A percentile compares a stretch with the other conserved stretches of the same genome.
Evolutionary conservation across 2,329 filamentous ascomycete genomes (phyloP).

Genomic region (Lachnum nothofagi): DNA sequence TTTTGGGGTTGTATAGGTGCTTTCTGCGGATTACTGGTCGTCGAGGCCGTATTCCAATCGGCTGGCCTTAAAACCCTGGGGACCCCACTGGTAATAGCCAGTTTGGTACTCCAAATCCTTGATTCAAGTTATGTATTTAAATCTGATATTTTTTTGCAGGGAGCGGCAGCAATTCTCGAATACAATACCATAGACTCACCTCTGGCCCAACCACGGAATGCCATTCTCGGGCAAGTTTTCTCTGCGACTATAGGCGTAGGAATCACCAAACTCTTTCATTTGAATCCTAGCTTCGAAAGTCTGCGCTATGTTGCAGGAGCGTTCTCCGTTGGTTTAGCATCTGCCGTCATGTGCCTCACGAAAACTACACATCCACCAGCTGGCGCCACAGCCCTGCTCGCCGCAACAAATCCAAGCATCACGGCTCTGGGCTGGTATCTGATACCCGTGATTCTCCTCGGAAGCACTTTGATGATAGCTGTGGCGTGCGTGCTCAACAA

Average conservation of each 20-base stretch:
- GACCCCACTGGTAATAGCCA: slow-evolving; percentile 60
- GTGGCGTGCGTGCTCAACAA: slow-evolving; percentile 66
- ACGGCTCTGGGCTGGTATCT: slow-evolving; percentile 63
- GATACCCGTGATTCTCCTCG: slow-evolving; percentile 58
- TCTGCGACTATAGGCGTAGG: slow-evolving; percentile 55
- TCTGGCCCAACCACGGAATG: slow-evolving; percentile 67
- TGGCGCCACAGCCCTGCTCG: slow-evolving; percentile 67
- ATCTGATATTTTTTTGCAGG: slow-evolving; percentile 32
- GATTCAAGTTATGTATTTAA: not conserved
- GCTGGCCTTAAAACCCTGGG: slow-evolving; percentile 48
- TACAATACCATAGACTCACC: slow-evolving; percentile 69
- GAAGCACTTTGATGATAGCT: slow-evolving; percentile 54
- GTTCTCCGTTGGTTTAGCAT: slow-evolving; percentile 59
- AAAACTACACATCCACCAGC: slow-evolving; percentile 70
- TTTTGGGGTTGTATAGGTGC: slow-evolving; percentile 62
- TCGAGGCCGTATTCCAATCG: slow-evolving; percentile 52
- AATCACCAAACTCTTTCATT: slow-evolving; percentile 60
- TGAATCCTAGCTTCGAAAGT: slow-evolving; percentile 41
- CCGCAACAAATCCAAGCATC: slow-evolving; percentile 53
- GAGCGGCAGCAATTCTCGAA: slow-evolving; percentile 69
- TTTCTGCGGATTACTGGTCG: slow-evolving; percentile 55
- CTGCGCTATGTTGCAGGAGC: slow-evolving; percentile 62
- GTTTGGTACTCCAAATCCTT: slow-evolving; percentile 56
- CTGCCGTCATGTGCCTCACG: slow-evolving; percentile 61
- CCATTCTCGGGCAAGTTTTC: slow-evolving; percentile 61